Percentiles rank a stretch among this genome's conserved stretches.
phyloP scores from a whole-genome alignment of 2,329 filamentous ascomycete genomes.

The Microcyclospora tardicrescens region DNA sequence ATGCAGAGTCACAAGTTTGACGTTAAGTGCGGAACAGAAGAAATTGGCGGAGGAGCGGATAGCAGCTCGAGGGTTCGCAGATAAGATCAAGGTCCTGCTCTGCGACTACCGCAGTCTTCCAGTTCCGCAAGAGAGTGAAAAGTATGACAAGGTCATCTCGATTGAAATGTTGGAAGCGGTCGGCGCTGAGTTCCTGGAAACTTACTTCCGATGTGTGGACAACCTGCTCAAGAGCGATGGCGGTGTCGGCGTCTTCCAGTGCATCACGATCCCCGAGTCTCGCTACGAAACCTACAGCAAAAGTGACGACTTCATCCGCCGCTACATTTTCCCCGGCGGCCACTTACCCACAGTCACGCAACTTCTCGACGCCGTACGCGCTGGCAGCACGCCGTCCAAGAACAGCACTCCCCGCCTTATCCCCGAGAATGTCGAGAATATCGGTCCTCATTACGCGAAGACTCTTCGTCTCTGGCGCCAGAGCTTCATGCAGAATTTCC shows the following conservation, averaged over 20 bases:
- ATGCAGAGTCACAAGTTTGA: conserved; percentile 56
- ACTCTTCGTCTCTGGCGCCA: conserved; percentile 57
- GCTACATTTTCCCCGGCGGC: conserved; percentile 69
- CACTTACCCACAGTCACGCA: conserved; percentile 57
- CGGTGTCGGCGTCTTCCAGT: conserved; percentile 59
- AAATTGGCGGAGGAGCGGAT: conserved; percentile 53
- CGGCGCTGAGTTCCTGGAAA: conserved; percentile 51
- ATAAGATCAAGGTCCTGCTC: conserved; percentile 51
- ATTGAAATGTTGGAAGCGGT: conserved; percentile 72
- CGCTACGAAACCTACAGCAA: conserved; percentile 54
- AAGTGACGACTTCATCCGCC: conserved; percentile 60
- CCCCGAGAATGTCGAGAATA: conserved; percentile 56
- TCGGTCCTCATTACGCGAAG: conserved; percentile 60
- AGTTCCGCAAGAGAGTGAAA: conserved; percentile 26
- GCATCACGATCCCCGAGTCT: conserved; percentile 61
- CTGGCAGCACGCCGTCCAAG: conserved; percentile 37
- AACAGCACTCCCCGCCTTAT: conserved; percentile 34
- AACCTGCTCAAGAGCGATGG: conserved; percentile 51
- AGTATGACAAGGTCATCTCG: conserved; percentile 58
- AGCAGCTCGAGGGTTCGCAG: conserved; percentile 43
- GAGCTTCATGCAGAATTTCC: conserved; percentile 51
- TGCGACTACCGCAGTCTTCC: conserved; percentile 56
- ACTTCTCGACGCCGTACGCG: conserved; percentile 48
- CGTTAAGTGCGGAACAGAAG: conserved; percentile 57
- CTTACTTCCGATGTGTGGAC: conserved; percentile 55